A percentile compares a stretch with the other conserved stretches of the same genome.
These are phyloP conservation scores for Sporisorium scitamineum DNA, from an alignment of 1,284 basidiomycete species.

Conservation along the genomic window DNA sequence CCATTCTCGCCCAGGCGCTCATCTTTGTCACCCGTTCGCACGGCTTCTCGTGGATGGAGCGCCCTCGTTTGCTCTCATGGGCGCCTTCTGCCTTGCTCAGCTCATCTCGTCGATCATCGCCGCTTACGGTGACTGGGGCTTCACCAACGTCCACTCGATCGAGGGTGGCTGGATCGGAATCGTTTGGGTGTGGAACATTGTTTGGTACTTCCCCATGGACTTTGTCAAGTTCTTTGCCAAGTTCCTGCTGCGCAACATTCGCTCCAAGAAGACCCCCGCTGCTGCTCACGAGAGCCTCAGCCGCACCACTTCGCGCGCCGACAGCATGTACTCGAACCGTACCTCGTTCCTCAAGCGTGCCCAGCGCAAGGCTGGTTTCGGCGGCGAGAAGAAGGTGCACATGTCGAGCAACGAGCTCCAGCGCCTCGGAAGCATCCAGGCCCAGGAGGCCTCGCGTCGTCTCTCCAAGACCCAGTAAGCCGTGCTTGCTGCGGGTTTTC, in stretches of 20 bases:
- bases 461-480: constrained; percentile 75
- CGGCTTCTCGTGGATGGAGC: constrained; percentile 97
- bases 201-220: constrained; percentile 95
- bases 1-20: constrained; percentile 96
- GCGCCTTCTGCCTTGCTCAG: constrained; percentile 91
- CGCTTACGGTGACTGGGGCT: constrained; percentile 78
- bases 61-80: constrained; percentile 87
- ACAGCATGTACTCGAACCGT: constrained; percentile 93
- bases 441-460: constrained; percentile 79
- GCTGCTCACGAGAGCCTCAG: constrained; percentile 78
- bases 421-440: constrained; percentile 85
- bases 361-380: constrained; percentile 84
- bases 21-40: constrained; percentile 98
- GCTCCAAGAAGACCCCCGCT: constrained; percentile 70
- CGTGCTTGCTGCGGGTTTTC: not conserved
- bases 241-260: constrained; percentile 72
- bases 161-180: constrained; percentile 89
- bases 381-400: constrained; percentile 76
- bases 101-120: constrained; percentile 95
- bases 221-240: constrained; percentile 95
- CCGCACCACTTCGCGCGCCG: constrained; percentile 89
- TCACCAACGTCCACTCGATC: constrained; percentile 57
- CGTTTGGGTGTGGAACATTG: constrained; percentile 81
- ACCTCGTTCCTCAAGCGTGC: constrained; percentile 88
- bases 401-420: constrained; percentile 80